These are phyloP conservation scores for Fusarium anguioides DNA, from an alignment of 2,329 filamentous ascomycete genomes.

Conservation along the genomic window DNA sequence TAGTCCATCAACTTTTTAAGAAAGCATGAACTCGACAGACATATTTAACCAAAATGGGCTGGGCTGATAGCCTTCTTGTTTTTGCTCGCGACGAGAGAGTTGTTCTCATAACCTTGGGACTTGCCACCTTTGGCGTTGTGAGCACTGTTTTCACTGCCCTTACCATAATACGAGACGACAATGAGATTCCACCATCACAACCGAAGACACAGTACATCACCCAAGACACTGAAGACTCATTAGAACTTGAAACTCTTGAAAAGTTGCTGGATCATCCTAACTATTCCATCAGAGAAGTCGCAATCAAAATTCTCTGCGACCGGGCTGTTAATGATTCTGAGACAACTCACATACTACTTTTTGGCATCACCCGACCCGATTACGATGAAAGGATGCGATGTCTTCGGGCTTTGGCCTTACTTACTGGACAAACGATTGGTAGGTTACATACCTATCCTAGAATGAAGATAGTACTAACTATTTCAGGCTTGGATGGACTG, in stretches of 20 bases:
- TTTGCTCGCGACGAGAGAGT: conserved; percentile 63
- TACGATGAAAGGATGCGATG: conserved; percentile 69
- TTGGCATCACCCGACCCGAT: conserved; percentile 67
- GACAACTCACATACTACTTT: conserved; percentile 63
- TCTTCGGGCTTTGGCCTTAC: conserved; percentile 66
- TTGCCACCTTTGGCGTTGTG: conserved; percentile 69
- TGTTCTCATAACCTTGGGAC: conserved; percentile 63
- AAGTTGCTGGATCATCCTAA: conserved; percentile 77
- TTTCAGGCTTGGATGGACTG: conserved; percentile 53
- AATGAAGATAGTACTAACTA: conserved; percentile 25
- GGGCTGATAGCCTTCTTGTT: conserved; percentile 44
- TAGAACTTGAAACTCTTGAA: conserved; percentile 73
- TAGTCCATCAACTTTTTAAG: not conserved
- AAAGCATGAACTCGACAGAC: conserved; percentile 31
- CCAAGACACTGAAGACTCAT: conserved; percentile 78
- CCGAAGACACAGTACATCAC: conserved; percentile 79
- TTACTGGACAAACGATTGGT: conserved; percentile 58
- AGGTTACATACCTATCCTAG: not conserved
- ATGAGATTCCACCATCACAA: conserved; percentile 72
- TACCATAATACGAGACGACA: conserved; percentile 69
- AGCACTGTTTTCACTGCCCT: conserved; percentile 69
- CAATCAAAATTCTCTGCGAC: conserved; percentile 68
- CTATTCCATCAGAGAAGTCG: conserved; percentile 76
- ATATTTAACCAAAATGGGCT: conserved; percentile 53
- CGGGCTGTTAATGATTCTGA: conserved; percentile 68